Conservation (phyloP, 768 basidiomycete species). For the Pleurotus citrinopileatus region DNA sequence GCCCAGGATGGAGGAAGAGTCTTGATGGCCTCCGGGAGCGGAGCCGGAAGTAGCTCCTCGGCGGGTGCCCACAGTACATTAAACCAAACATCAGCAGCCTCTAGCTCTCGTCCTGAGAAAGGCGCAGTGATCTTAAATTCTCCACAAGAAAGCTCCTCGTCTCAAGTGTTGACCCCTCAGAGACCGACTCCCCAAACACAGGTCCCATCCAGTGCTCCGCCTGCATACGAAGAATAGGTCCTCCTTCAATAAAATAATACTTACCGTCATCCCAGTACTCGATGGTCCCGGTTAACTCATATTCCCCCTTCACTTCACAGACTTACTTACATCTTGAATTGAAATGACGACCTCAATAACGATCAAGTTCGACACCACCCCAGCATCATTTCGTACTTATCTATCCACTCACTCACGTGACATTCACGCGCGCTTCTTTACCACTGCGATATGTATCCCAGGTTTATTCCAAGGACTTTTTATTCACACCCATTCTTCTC, state of each 20-base stretch:
- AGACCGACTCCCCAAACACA: no score
- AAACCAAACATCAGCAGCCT: not conserved
- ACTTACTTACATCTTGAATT: not conserved
- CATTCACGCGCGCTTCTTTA: not conserved
- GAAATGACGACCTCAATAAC: not conserved
- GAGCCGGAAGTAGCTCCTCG: not conserved
- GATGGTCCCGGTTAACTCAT: not conserved
- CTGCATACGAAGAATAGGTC: constrained; percentile 5
- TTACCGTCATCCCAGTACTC: no score
- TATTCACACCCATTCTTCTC: not conserved
- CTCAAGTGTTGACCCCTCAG: not conserved
- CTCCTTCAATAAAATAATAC: no score
- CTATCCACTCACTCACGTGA: not conserved
- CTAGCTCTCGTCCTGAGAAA: not conserved
- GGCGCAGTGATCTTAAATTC: not conserved
- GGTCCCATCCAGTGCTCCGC: not conserved
- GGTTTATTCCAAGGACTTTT: not conserved
- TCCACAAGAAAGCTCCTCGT: no score
- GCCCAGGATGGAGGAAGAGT: constrained; percentile 5
- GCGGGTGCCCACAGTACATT: not conserved
- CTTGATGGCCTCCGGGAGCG: not conserved
- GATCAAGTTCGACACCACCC: not conserved
- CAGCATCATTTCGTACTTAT: not conserved
- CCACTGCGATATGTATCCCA: not conserved
- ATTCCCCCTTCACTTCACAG: not conserved